Evolutionary conservation across 2,329 filamentous ascomycete species (phyloP).

Genomic region (Nemania abortiva): DNA sequence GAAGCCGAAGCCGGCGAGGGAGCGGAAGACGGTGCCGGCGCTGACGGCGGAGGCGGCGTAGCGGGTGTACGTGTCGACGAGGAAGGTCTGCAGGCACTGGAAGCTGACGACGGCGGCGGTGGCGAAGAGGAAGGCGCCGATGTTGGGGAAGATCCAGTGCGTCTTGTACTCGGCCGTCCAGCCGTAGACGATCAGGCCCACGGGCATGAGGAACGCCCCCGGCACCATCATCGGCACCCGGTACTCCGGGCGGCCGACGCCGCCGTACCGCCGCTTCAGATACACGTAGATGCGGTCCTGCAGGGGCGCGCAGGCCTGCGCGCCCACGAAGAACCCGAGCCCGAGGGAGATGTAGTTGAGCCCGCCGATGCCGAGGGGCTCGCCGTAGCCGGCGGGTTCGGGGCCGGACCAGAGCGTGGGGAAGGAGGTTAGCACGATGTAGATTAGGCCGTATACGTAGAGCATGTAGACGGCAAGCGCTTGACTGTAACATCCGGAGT

Average conservation of each 20-base stretch:
- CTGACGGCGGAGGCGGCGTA: constrained; percentile 61
- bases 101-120: constrained; percentile 57
- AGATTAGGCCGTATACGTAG: constrained; percentile 67
- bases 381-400: constrained; percentile 49
- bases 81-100: constrained; percentile 61
- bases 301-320: constrained; percentile 57
- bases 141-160: constrained; percentile 61
- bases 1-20: constrained; percentile 63
- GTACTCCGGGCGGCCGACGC: constrained; percentile 57
- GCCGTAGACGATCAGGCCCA: constrained; percentile 60
- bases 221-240: constrained; percentile 59
- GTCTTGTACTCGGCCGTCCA: constrained; percentile 59
- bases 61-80: constrained; percentile 61
- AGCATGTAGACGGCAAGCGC: constrained; percentile 64
- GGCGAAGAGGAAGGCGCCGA: constrained; percentile 57
- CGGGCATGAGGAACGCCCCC: constrained; percentile 56
- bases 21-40: constrained; percentile 59
- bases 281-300: constrained; percentile 61
- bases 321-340: constrained; percentile 54
- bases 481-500: constrained; percentile 45
- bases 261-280: constrained; percentile 57
- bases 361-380: constrained; percentile 51
- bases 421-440: constrained; percentile 63
- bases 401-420: constrained; percentile 57
- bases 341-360: constrained; percentile 56